Evolutionary conservation across 1,284 basidiomycete genomes (phyloP), one percentile per base, ranked within the genome.

Genomic region (Peniophora sp.): DNA sequence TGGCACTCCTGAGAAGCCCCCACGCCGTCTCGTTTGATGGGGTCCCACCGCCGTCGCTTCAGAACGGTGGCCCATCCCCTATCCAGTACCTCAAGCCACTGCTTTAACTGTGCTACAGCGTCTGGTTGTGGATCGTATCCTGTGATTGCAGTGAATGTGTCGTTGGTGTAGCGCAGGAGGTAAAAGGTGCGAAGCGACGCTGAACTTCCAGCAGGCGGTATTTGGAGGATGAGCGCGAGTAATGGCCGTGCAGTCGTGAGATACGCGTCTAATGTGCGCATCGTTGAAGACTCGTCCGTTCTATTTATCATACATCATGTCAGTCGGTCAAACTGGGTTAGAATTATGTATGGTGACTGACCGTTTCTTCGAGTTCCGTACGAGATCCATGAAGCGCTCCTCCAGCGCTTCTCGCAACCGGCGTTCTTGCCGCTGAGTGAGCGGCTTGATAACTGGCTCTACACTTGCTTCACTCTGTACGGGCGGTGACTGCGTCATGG

Each of bases 281-380:
- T 67, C 1, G 62, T 68, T n/a, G 76, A 73, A 1, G 75, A 75
- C 1, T 74, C 73, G 47, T 81, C 79, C 44, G 75, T 74, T 34
- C 81, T 83, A 57, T 32, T 32, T 32, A 12, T 32, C 6, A n/a
- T n/a, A 12, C 27, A 12, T 32, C 27, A 32, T 5, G 18, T 17
- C 49, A 15, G n/a, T 9, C 43, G n/a, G 3, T 34, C 18, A 24
- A 49, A 15, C 48, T 17, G 20, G 37, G 22, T 32, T 3, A 15
- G 27, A 1, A 24, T 34, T 20, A 39, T 14, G 2, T n/a, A 20
- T 39, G 11, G 12, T 46, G 15, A 68, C 77, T 39, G 51, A 85
- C 85, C 86, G 77, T 66, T 86, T 89, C 65, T 83, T 87, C 67
- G 73, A 85, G 35, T 78, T 76, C 20, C 83, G 67, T 22, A 75